A percentile compares a stretch with the other conserved stretches of the same genome.
These are phyloP conservation scores for Chaetothyriales sp. DNA, from an alignment of 2,329 filamentous ascomycete species.

Conservation along the genomic window DNA sequence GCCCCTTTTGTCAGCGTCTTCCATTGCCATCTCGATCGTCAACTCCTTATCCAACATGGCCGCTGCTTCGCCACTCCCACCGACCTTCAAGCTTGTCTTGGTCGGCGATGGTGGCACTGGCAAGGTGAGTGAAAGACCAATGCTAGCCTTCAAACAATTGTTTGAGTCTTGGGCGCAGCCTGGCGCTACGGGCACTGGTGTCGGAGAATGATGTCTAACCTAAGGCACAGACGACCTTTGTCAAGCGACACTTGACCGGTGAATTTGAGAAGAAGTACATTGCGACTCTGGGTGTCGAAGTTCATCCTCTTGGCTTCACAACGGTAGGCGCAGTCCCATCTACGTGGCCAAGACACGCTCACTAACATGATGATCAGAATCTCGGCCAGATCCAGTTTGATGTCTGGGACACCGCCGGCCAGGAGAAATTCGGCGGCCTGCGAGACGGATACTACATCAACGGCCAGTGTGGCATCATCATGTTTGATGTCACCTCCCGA, in stretches of 20 bases:
- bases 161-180: background rate
- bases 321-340: slow-evolving; percentile 57
- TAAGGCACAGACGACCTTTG: slow-evolving; percentile 75
- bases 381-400: slow-evolving; percentile 95
- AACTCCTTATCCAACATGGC: slow-evolving; percentile 42
- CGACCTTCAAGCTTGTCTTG: slow-evolving; percentile 99
- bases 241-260: slow-evolving; percentile 99
- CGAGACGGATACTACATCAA: slow-evolving; percentile 99
- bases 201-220: background rate
- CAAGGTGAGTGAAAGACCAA: slow-evolving; percentile 56
- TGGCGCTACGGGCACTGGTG: background rate
- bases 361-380: slow-evolving; percentile 45
- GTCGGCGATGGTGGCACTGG: slow-evolving; percentile 98
- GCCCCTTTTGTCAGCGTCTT: background rate
- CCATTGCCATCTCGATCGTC: background rate
- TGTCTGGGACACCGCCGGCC: slow-evolving; percentile 96
- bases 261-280: slow-evolving; percentile 99
- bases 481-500: slow-evolving; percentile 98
- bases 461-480: slow-evolving; percentile 99
- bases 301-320: slow-evolving; percentile 94
- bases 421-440: slow-evolving; percentile 99
- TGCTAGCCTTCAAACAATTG: background rate
- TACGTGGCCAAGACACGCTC: slow-evolving; percentile 19
- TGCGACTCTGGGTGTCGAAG: slow-evolving; percentile 97
- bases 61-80: slow-evolving; percentile 38